Conservation (phyloP, 2,329 filamentous ascomycete species). For the Cladosporium colombiae region DNA sequence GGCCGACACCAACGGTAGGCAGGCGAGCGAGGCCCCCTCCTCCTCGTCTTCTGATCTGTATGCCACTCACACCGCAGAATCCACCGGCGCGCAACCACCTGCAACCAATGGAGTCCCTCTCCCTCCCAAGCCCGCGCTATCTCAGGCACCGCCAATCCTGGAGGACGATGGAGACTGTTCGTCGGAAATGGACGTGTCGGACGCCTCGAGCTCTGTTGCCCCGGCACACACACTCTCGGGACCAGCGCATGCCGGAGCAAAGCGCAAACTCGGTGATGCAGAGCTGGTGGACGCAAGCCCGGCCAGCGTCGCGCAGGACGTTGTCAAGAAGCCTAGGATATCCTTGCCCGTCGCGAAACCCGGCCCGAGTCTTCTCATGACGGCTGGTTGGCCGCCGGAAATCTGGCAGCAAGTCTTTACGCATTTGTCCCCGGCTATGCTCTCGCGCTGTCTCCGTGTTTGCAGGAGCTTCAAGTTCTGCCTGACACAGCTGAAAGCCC, state of each 20-base stretch:
- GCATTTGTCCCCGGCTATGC: conserved; percentile 35
- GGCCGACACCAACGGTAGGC: conserved; percentile 20
- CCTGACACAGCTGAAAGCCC: conserved; percentile 30
- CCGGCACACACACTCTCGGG: conserved; percentile 23
- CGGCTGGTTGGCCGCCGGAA: conserved; percentile 23
- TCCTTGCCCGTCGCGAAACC: neutral
- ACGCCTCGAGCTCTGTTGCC: conserved; percentile 26
- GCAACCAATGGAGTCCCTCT: neutral
- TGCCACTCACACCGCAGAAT: conserved; percentile 8
- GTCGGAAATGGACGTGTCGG: conserved; percentile 35
- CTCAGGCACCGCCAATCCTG: neutral
- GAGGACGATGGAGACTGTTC: conserved; percentile 27
- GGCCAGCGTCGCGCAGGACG: conserved; percentile 19
- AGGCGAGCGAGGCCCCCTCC: conserved; percentile 23
- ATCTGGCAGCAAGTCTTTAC: conserved; percentile 39
- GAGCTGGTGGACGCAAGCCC: conserved; percentile 19
- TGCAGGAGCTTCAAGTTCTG: conserved; percentile 33
- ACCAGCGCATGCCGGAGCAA: conserved; percentile 27
- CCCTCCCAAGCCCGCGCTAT: neutral
- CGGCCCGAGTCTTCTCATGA: conserved; percentile 18
- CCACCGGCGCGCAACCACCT: neutral
- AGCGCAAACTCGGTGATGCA: conserved; percentile 34
- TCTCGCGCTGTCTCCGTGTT: conserved; percentile 36
- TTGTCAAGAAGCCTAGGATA: conserved; percentile 30
- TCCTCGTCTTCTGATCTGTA: conserved; percentile 25